These are phyloP conservation scores for Thinopyrum elongatum DNA, from an alignment of 176 grass and related monocot species.

Conservation along the genomic window DNA sequence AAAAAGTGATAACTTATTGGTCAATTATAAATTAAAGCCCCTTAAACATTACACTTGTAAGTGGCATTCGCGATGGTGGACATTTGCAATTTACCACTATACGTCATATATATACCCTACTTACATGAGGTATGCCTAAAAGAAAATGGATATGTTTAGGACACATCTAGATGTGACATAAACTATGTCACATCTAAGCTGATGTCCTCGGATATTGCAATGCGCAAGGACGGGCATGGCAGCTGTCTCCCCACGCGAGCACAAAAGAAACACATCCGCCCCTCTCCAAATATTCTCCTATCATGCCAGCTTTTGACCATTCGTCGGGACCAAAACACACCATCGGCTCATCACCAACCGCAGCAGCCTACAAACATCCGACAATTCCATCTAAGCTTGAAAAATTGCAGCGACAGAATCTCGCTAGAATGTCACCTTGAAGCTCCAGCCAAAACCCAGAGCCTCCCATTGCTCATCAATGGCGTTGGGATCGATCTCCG, in stretches of 20 bases:
- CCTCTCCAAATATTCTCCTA: conserved; percentile 61
- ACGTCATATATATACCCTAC: no score
- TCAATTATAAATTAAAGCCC: no score
- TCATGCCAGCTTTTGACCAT: conserved; percentile 65
- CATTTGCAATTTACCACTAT: no score
- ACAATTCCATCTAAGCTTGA: no score
- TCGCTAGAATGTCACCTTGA: neutral
- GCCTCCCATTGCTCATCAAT: neutral
- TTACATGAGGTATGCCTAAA: neutral
- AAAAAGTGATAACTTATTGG: no score
- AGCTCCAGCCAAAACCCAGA: neutral
- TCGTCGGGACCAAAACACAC: neutral
- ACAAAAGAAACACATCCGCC: conserved; percentile 25
- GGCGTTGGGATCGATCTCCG: neutral
- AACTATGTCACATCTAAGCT: no score
- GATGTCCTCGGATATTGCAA: neutral
- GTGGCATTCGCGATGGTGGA: no score
- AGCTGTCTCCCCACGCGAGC: conserved; percentile 29
- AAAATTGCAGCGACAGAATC: neutral
- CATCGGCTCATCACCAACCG: neutral
- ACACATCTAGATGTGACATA: no score
- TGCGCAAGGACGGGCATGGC: neutral
- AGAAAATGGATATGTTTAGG: neutral
- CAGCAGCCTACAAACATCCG: neutral
- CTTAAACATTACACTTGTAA: no score